Evolutionary conservation across 768 basidiomycete species (phyloP), one percentile per base, ranked within the genome.

Genomic region (Panaeolus cyanescens): DNA sequence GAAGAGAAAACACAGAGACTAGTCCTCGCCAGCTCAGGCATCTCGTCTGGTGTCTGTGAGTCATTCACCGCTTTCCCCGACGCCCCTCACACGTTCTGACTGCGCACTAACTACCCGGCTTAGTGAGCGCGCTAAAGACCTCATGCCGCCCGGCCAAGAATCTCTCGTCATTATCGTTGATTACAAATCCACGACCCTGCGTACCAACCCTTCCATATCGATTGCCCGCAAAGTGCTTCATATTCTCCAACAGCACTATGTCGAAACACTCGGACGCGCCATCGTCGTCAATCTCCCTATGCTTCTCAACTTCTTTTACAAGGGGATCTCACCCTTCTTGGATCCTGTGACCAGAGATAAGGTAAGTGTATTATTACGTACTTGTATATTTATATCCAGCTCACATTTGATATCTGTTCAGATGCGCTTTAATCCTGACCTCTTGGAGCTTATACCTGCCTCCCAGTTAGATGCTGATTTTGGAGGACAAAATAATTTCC

Each of bases 261-360:
- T 91, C 32, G 93, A 95, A 73, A 91, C 92, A 4, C 85, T 96
- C 39, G 93, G 93, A 31, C 84, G 92, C 12, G 93, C 91, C 30
- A 79, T 95, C 36, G 88, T 95, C 54, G 86, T 91, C 54, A 93
- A 94, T 70, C 86, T 94, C 28, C 92, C 93, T 4, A 74, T 82
- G 64, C 79, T 93, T 10, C 81, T 91, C 53, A 86, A 72, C 68
- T 90, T 91, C 75, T 90, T 92, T 76, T 90, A 88, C 74, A 95
- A 90, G 68, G 92, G 88, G 40, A 93, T 96, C 64, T 77, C 88
- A 8, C 93, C 93, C 0, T 93, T 95, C 78, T 71, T 96, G 55
- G 93, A 96, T 70, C 93, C 94, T 5, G 86, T 94, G 31, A 95
- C 94, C 0, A 81, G 91, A 42, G 92, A 94, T 69, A 96, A 95